Base-by-base conservation (phyloP, 306 rosid genomes). In the Arachis hypogaea region DNA sequence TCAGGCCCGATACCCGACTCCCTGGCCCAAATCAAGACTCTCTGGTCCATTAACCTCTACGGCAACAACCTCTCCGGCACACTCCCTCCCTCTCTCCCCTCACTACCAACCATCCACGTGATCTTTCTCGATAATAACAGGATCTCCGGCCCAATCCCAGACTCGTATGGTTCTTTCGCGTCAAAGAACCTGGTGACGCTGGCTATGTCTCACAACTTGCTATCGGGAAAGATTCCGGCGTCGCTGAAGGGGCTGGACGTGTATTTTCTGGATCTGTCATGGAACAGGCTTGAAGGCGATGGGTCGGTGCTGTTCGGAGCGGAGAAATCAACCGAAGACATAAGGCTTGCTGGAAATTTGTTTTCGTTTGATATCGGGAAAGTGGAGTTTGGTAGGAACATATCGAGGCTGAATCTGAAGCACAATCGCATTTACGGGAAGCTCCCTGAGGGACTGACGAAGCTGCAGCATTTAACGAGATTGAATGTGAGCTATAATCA, bases 401-500 rank as follows among this genome's bases (percentile, higher is more conserved):
- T 62, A 4, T n/a, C 29, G 16, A 1, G 11, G n/a, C 9, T 68
- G 61, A 47, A 51, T 38, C 38, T 68, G 38, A 68, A 30, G 9
- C 9, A 52, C 6, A 68, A 68, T 9, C 5, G 16, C 4, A 73
- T 73, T 10, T 63, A 38, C 33, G 78, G 71, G 28, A 36, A 3
- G 62, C 62, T 73, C 12, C 76, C 49, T 2, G 10, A 7, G 16
- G 59, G 76, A 10, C 36, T 72, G 2, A 4, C 67, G 2, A 2
- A n/a, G 33, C 68, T 72, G 1, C 22, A 41, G 3, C 40, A 0
- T 6, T 7, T 72, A 14, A 30, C 9, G 2, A 10, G 40, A 16
- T 47, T 72, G 8, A 60, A 72, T 16, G 71, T 74, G 71, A 74
- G 71, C 16, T 10, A 45, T 11, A 76, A 76, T 18, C 36, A 4